Base-by-base conservation (phyloP, 768 basidiomycete species). In the Termitomyces sp. region DNA sequence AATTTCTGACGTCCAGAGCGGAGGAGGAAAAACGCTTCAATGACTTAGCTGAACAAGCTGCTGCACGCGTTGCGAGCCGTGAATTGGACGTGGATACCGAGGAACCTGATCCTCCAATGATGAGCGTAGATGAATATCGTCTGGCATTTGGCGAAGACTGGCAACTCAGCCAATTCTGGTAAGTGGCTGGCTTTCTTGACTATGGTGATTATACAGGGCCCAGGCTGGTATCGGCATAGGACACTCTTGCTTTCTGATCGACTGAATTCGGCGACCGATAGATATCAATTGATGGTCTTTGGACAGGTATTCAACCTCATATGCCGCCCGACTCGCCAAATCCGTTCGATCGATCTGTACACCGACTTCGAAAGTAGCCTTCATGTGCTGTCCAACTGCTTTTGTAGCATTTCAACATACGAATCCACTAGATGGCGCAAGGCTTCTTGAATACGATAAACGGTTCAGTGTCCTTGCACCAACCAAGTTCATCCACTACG, bases 131-230 rank as follows among this genome's bases (percentile, higher is more conserved):
- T 46, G 79, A 81, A 61, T 82, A 77, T 61, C 71, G 75, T 33
- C 63, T 69, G 39, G 74, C 76, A 15, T 82, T 82, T 57, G 73
- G 77, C 18, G 80, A 81, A 69, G 79, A 80, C 69, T 81, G 80
- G 80, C 79, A 82, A 65, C 73, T 81, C 45, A 81, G 78, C 65
- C 80, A 82, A 69, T 81, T 81, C 62, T 81, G 81, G 79, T 80
- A 69, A 75, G 80, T 72, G 33, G 44, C 60, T 24, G 71, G 40
- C 39, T 60, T 51, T 24, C 20, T 53, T 45, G 6, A 1, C 11
- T 28, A 60, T 51, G 33, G 13, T 18, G 1, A 24, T 56, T 36
- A 12, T 36, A 42, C 40, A 55, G 51, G 42, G 45, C 32, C 59
- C 39, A 66, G 39, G 60, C 57, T 64, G 20, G 16, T 39, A 38